Evolutionary conservation across 2,329 filamentous ascomycete species (phyloP).

Genomic region (Grosmannia serpens): DNA sequence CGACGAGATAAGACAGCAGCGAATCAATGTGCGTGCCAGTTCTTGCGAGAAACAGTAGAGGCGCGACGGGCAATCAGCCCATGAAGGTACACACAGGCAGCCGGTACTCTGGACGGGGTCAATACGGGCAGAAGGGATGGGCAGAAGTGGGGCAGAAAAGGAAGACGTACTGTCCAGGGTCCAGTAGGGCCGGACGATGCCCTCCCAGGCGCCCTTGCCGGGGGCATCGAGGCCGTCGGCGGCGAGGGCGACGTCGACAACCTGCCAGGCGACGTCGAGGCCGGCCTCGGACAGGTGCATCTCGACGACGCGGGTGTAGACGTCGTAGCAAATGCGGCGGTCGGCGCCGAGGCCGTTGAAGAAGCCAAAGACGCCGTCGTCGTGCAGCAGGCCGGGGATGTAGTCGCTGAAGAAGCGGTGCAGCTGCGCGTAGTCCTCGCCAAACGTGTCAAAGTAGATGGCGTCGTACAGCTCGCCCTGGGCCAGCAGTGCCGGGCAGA

Average conservation of each 20-base stretch:
- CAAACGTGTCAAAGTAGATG: slow-evolving; percentile 97
- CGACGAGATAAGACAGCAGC: neutral
- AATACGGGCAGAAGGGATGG: slow-evolving; percentile 10
- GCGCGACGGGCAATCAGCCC: slow-evolving; percentile 29
- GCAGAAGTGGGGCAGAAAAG: slow-evolving; percentile 6
- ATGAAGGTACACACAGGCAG: slow-evolving; percentile 66
- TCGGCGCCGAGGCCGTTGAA: slow-evolving; percentile 91
- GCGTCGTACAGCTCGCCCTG: slow-evolving; percentile 65
- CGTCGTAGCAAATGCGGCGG: slow-evolving; percentile 85
- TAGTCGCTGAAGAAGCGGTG: slow-evolving; percentile 80
- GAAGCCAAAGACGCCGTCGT: slow-evolving; percentile 67
- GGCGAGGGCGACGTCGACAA: slow-evolving; percentile 62
- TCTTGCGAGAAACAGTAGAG: neutral
- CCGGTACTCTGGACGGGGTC: slow-evolving; percentile 45
- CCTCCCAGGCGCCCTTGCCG: slow-evolving; percentile 71
- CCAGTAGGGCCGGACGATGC: slow-evolving; percentile 84
- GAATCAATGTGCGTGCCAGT: neutral
- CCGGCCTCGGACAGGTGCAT: slow-evolving; percentile 84
- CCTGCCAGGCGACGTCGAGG: slow-evolving; percentile 79
- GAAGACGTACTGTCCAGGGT: slow-evolving; percentile 54
- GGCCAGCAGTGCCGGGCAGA: slow-evolving; percentile 57
- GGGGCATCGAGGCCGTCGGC: slow-evolving; percentile 50
- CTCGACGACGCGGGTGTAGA: slow-evolving; percentile 86
- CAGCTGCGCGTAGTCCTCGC: slow-evolving; percentile 80
- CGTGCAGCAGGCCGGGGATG: slow-evolving; percentile 66